Conservation (phyloP, 2,329 filamentous ascomycete genomes). For the Dothistroma septosporum region DNA sequence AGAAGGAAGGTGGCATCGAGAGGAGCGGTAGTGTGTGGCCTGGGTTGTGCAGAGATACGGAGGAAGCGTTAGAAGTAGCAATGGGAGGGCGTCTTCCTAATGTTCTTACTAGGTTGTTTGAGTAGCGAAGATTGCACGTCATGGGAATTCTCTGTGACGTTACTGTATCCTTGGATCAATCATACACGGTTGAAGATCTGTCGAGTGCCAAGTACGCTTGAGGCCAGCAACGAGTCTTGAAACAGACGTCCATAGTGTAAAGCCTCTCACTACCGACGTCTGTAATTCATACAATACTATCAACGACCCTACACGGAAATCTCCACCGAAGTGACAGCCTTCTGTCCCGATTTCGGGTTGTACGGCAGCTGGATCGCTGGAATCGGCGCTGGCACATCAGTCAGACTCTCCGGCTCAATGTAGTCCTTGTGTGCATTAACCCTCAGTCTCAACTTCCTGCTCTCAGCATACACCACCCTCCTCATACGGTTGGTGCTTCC, state of each 20-base stretch:
- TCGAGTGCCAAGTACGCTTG: too few species aligned
- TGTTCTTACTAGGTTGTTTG: too few species aligned
- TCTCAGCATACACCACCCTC: conserved; percentile 41
- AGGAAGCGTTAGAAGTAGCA: too few species aligned
- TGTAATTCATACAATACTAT: not conserved
- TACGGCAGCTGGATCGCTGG: conserved; percentile 27
- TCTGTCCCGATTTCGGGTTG: conserved; percentile 23
- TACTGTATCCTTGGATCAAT: too few species aligned
- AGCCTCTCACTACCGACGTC: not conserved
- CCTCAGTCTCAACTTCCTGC: conserved; percentile 37
- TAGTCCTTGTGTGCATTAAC: conserved; percentile 41
- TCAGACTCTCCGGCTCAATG: conserved; percentile 36
- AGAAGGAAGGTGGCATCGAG: too few species aligned
- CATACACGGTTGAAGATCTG: too few species aligned
- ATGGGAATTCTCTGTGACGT: too few species aligned
- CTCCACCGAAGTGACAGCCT: conserved; percentile 21
- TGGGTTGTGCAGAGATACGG: too few species aligned
- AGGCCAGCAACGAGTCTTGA: too few species aligned
- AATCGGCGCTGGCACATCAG: conserved; percentile 37
- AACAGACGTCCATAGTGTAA: not conserved
- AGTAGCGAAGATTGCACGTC: too few species aligned
- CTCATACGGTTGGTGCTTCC: conserved; percentile 41
- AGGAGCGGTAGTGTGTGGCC: too few species aligned
- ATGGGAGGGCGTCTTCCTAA: too few species aligned
- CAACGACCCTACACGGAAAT: not conserved